phyloP scores from a whole-genome alignment of 1,284 basidiomycete species.

The Ustilago xerochloae region DNA sequence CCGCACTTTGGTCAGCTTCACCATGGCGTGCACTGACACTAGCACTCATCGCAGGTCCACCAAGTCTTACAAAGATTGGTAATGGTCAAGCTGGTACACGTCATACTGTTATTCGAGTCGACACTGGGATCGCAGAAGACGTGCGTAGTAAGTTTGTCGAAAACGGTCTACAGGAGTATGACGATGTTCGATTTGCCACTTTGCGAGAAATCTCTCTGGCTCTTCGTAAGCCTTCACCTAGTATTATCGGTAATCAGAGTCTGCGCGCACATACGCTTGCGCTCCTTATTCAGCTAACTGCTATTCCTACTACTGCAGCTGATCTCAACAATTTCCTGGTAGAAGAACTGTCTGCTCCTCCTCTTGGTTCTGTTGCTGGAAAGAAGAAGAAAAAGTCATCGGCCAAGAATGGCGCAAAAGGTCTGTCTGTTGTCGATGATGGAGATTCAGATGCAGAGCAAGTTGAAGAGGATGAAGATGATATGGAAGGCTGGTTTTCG shows the following conservation, averaged over 20 bases:
- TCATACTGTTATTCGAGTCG: conserved; percentile 22
- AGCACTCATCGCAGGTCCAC: conserved; percentile 48
- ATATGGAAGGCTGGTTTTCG: conserved; percentile 71
- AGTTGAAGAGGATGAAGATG: conserved; percentile 67
- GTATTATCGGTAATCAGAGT: conserved; percentile 58
- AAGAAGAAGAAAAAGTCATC: conserved; percentile 44
- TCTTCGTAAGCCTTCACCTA: conserved; percentile 42
- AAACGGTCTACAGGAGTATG: conserved; percentile 71
- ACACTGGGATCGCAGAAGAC: conserved; percentile 45
- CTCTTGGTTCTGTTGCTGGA: background rate
- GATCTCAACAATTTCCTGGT: conserved; percentile 87
- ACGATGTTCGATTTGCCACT: conserved; percentile 88
- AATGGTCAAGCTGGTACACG: conserved; percentile 36
- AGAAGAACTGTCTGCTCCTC: conserved; percentile 69
- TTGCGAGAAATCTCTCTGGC: conserved; percentile 77
- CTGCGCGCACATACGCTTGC: conserved; percentile 76
- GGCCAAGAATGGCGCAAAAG: conserved; percentile 39
- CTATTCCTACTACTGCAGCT: conserved; percentile 80
- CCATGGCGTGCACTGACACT: conserved; percentile 51
- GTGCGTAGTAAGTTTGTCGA: conserved; percentile 54
- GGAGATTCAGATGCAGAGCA: conserved; percentile 60
- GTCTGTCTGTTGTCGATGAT: conserved; percentile 53
- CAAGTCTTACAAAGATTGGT: conserved; percentile 30
- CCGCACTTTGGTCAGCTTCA: conserved; percentile 40
- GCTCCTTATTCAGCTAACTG: conserved; percentile 80